A percentile compares a stretch with the other conserved stretches of the same genome.
These are phyloP conservation scores for Ceratocystis variospora DNA, from an alignment of 2,329 filamentous ascomycete genomes.

Conservation along the genomic window DNA sequence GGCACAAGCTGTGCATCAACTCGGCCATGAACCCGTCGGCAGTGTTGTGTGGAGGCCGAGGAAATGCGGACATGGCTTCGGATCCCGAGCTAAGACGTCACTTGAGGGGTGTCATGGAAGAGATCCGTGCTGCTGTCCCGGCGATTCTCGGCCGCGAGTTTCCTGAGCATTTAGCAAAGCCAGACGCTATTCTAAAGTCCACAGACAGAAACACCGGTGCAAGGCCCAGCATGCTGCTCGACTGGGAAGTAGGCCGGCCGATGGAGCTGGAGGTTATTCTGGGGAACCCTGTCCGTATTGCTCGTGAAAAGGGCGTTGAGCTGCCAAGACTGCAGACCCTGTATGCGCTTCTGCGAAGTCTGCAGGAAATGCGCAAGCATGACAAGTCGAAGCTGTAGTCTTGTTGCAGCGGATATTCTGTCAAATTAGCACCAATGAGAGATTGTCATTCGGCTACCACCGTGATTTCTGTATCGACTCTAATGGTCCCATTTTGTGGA, in stretches of 20 bases:
- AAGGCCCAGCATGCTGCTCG: slow-evolving; percentile 53
- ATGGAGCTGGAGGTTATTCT: slow-evolving; percentile 62
- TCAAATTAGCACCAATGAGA: not conserved
- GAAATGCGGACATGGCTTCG: slow-evolving; percentile 51
- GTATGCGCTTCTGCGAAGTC: slow-evolving; percentile 51
- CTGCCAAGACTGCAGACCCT: slow-evolving; percentile 53
- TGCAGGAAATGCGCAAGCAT: slow-evolving; percentile 39
- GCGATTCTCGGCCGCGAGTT: slow-evolving; percentile 48
- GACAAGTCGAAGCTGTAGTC: slow-evolving; percentile 14
- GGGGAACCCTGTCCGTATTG: slow-evolving; percentile 55
- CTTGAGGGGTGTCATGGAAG: slow-evolving; percentile 52
- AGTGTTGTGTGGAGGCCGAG: slow-evolving; percentile 49
- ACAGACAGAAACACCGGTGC: slow-evolving; percentile 51
- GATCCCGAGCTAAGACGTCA: slow-evolving; percentile 50
- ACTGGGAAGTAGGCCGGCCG: slow-evolving; percentile 52
- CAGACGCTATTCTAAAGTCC: slow-evolving; percentile 49
- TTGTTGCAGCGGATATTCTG: not conserved
- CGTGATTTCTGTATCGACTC: slow-evolving; percentile 8
- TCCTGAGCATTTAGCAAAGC: slow-evolving; percentile 43
- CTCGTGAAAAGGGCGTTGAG: slow-evolving; percentile 46
- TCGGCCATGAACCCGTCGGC: slow-evolving; percentile 61
- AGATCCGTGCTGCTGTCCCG: slow-evolving; percentile 51
- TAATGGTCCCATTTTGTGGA: slow-evolving; percentile 13
- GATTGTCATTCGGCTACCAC: not conserved
- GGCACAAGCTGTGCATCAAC: slow-evolving; percentile 69